phyloP scores from a whole-genome alignment of 192 early-diverging fungal genomes.

The Umbelopsis vinacea region DNA sequence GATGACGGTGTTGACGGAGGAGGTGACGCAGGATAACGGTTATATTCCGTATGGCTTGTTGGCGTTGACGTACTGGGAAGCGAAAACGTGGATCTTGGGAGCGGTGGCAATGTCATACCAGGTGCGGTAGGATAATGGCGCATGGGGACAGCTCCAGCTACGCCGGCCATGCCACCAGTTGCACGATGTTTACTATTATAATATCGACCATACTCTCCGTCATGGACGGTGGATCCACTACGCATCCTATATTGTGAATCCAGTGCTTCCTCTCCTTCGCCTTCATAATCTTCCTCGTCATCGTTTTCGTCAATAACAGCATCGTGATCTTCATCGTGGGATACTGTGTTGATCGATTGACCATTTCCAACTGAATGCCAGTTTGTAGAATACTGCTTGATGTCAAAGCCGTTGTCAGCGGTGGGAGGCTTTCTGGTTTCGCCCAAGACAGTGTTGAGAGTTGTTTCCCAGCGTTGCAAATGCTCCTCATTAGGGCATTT shows the following conservation, averaged over 20 bases:
- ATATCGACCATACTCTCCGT: conserved; percentile 11
- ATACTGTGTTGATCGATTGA: conserved; percentile 5
- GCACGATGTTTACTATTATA: background rate
- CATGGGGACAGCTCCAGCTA: background rate
- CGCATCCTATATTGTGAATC: conserved; percentile 12
- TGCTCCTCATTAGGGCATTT: conserved; percentile 89
- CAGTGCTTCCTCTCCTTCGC: conserved; percentile 26
- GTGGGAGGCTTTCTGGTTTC: conserved; percentile 45
- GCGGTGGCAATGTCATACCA: conserved; percentile 42
- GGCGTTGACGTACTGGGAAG: background rate
- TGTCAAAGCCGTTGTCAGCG: conserved; percentile 33
- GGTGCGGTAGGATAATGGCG: conserved; percentile 26
- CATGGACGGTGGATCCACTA: conserved; percentile 4
- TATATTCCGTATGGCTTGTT: conserved; percentile 22
- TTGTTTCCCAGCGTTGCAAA: conserved; percentile 80
- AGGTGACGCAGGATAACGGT: conserved; percentile 50
- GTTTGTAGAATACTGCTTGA: conserved; percentile 27
- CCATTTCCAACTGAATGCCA: conserved; percentile 4
- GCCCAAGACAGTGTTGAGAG: conserved; percentile 71
- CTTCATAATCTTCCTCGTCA: conserved; percentile 30
- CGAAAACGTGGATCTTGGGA: conserved; percentile 29
- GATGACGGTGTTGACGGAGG: conserved; percentile 43
- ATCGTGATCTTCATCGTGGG: conserved; percentile 43
- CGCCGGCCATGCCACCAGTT: background rate
- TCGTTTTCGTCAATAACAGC: conserved; percentile 47